Base-by-base conservation (phyloP, 2,329 filamentous ascomycete species). In the Penicillium sp. region DNA sequence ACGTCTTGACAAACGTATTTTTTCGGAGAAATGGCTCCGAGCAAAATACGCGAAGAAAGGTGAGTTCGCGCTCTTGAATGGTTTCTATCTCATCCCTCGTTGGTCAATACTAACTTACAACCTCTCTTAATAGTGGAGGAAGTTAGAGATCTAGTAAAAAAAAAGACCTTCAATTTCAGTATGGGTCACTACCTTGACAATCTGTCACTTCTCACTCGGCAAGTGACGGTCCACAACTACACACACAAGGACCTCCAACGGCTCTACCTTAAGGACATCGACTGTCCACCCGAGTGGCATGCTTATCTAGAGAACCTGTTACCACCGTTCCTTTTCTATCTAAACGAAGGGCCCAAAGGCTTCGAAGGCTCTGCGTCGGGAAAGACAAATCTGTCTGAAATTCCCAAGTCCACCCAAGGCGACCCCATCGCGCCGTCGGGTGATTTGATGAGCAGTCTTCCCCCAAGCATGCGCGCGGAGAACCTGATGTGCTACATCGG, bases 401-500 rank as follows among this genome's bases (percentile, higher is more conserved):
- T 68, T 64, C 24, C 68, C 65, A 29, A 73, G 71, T 32, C 72
- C 76, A 43, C 71, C 73, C 42, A 75, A 67, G 32, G 77, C 78
- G 38, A 74, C n/a, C 77, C 77, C 0, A 77, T 83, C 43, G 86
- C 84, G 2, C 80, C 83, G 40, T 85, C 89, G 2, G 91, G 91
- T 6, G 93, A 98, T 64, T 72, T 98, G 31, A 98, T 98, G 93
- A 95, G 89, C 65, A 90, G 86, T 60, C 77, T 98, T 4, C 88
- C 89, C 0, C 73, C 78, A 38, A 81, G 85, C 37, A 96, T 96
- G 88, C 84, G 89, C 43, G 93, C 93, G 0, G 84, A 95, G 64
- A 98, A 98, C 56, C 76, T 98, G 59, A 96, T 96, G 93, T 97
- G 91, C 67, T 98, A 98, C 62, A 85, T 97, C 60, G 93, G 93